phyloP scores from a whole-genome alignment of 2,329 filamentous ascomycete genomes.

The Cercospora citrullina region DNA sequence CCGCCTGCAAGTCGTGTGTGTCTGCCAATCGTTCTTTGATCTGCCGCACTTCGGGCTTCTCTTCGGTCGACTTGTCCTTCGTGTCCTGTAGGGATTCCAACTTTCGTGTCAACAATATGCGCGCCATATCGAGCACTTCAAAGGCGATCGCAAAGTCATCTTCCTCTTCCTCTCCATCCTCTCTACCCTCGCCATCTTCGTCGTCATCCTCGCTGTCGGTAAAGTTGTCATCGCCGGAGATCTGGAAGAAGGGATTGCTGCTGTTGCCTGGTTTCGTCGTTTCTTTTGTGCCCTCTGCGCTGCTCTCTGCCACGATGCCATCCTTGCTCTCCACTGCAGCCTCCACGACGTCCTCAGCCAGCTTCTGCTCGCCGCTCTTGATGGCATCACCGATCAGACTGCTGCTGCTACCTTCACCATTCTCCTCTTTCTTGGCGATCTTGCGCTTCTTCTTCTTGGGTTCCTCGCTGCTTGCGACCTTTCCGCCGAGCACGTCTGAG shows the following conservation, averaged over 20 bases:
- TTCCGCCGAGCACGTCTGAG: constrained; percentile 88
- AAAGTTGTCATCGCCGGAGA: constrained; percentile 92
- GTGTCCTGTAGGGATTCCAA: constrained; percentile 51
- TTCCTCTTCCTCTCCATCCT: constrained; percentile 53
- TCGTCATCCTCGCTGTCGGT: constrained; percentile 69
- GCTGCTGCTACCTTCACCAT: constrained; percentile 29
- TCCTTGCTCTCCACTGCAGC: constrained; percentile 48
- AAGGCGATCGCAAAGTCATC: constrained; percentile 65
- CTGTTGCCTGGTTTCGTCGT: constrained; percentile 44
- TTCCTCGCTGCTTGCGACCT: constrained; percentile 62
- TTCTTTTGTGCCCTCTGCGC: constrained; percentile 46
- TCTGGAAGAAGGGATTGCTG: constrained; percentile 84
- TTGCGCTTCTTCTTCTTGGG: constrained; percentile 53
- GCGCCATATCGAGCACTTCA: constrained; percentile 63
- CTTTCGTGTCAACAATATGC: constrained; percentile 59
- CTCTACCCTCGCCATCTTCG: constrained; percentile 45
- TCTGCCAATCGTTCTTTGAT: constrained; percentile 87
- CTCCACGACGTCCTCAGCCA: constrained; percentile 45
- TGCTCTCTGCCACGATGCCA: constrained; percentile 43
- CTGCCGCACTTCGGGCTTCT: constrained; percentile 51
- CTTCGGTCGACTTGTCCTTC: constrained; percentile 45
- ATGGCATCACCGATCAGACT: constrained; percentile 35
- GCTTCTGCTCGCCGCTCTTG: constrained; percentile 42
- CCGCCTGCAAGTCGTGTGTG: constrained; percentile 88
- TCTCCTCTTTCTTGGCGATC: constrained; percentile 30